Evolutionary conservation across 441 rosid genomes (phyloP), one percentile per base, ranked within the genome.

Genomic region (Croton laevigatus): DNA sequence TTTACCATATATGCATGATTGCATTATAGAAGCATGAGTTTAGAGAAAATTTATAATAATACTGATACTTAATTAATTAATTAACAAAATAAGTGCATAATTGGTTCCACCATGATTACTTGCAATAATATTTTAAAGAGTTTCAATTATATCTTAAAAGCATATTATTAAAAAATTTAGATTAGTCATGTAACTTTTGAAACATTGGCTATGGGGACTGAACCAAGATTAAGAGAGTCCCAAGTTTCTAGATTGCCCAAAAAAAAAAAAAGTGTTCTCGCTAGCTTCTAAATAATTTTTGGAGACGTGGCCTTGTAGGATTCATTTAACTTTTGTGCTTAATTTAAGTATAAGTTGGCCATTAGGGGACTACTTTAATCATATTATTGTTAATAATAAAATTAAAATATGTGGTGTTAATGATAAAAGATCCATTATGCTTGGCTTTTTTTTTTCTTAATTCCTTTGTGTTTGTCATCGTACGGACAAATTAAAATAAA

Each of bases 101-200:
- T 91, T 89, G 92, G 91, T 76, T 83, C 87, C 89, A 83, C 89
- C 85, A 81, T 77, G 66, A 69, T 79, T 70, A 49, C n/a, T 64
- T 40, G 66, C 67, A 69, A 27, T 27, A 42, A 66, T 79, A 76
- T 71, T 72, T 75, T 62, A 77, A 74, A 69, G 42, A 53, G 51
- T 64, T n/a, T 27, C 32, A 27, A 27, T 36, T 14, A 53, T 40
- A 42, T 69, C 46, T 36, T 9, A 38, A 67, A 60, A 70, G 61
- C 67, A 61, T 61, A 59, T 27, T 3, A 46, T n/a, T 45, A 53
- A 53, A 57, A 70, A 49, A 69, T 71, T 44, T 27, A 72, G 34
- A 73, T 65, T 59, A 81, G 76, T 78, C 62, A 83, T 71, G 58
- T 71, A 68, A 76, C 86, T 82, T 89, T 82, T 71, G 69, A 81